Conservation (phyloP, 1,139 yeast species). For the Nadsonia starkeyi-henricii region DNA sequence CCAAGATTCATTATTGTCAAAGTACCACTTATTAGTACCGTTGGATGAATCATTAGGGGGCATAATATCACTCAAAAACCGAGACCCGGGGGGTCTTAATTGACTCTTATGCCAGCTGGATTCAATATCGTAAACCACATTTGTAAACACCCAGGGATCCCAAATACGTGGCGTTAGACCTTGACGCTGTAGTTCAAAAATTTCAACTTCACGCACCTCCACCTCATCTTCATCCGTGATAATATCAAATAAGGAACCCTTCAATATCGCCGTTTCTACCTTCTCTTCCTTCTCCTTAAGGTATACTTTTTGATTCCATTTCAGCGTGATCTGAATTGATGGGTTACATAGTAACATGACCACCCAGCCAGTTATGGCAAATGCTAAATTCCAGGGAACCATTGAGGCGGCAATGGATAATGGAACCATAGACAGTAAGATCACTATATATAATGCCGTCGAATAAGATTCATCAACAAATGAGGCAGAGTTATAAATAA, state of each 20-base stretch:
- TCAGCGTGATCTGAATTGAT: background rate
- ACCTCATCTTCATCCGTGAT: conserved; percentile 58
- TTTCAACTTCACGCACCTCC: conserved; percentile 45
- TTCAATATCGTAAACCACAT: conserved; percentile 36
- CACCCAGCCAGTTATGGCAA: conserved; percentile 46
- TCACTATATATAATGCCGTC: conserved; percentile 37
- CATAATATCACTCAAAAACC: conserved; percentile 37
- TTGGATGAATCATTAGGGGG: conserved; percentile 40
- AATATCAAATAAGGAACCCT: conserved; percentile 11
- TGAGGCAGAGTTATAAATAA: conserved; percentile 53
- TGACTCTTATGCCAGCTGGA: conserved; percentile 42
- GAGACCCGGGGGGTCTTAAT: conserved; percentile 53
- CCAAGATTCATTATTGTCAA: conserved; percentile 52
- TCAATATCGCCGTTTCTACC: background rate
- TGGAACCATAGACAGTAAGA: conserved; percentile 30
- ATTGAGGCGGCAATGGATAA: conserved; percentile 43
- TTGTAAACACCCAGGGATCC: conserved; percentile 39
- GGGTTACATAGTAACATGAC: conserved; percentile 43
- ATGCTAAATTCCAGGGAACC: conserved; percentile 52
- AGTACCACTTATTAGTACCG: conserved; percentile 38
- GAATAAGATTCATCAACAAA: conserved; percentile 59
- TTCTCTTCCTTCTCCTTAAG: conserved; percentile 21
- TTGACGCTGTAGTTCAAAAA: conserved; percentile 60
- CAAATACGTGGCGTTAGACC: conserved; percentile 50
- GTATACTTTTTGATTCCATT: conserved; percentile 11